A percentile compares a stretch with the other conserved stretches of the same genome.
phyloP scores from a whole-genome alignment of 2,329 filamentous ascomycete genomes.

The Sporothrix sp. region DNA sequence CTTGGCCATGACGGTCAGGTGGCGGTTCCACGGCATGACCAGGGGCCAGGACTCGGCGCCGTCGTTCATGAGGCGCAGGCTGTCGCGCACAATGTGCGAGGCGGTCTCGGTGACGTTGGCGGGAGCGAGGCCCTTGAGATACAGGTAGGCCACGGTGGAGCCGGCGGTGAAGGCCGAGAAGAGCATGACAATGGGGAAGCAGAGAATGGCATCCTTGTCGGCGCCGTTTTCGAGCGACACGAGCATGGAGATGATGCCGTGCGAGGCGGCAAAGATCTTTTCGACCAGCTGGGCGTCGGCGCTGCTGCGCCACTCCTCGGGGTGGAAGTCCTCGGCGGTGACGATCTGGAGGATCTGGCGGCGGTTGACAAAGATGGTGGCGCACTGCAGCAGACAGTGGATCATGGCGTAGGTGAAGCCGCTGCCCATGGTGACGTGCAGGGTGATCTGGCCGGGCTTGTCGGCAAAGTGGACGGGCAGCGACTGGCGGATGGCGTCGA shows the following conservation, averaged over 20 bases:
- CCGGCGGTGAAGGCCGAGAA: constrained; percentile 53
- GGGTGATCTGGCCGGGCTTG: constrained; percentile 50
- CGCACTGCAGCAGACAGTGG: constrained; percentile 51
- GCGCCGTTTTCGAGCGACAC: constrained; percentile 45
- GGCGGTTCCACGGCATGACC: constrained; percentile 49
- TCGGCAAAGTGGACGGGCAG: constrained; percentile 51
- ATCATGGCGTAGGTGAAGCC: constrained; percentile 54
- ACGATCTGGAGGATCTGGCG: constrained; percentile 50
- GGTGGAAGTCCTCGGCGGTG: constrained; percentile 40
- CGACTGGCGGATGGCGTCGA: constrained; percentile 44
- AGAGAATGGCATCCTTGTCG: constrained; percentile 49
- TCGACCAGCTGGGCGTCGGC: constrained; percentile 43
- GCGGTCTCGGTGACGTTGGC: constrained; percentile 48
- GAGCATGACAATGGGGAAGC: constrained; percentile 54
- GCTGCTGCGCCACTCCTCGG: constrained; percentile 43
- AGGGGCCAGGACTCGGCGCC: constrained; percentile 51
- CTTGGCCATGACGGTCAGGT: constrained; percentile 52
- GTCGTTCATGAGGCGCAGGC: constrained; percentile 48
- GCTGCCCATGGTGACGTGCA: constrained; percentile 55
- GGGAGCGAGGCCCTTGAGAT: constrained; percentile 51
- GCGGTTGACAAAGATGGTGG: constrained; percentile 51
- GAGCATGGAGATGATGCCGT: constrained; percentile 47
- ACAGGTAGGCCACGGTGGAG: constrained; percentile 51
- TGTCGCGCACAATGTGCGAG: constrained; percentile 46
- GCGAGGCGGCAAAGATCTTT: constrained; percentile 48